phyloP scores from a whole-genome alignment of 129 eudicot species.

The sunflower (Helianthus annuus) region HanXRQr2.0-SUNRISE NC_035440.2:40848903-40849402 shows the following conservation, averaged over 20 bases:
- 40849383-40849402: constrained; percentile 88
- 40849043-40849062: constrained; percentile 87
- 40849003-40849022: constrained; percentile 1
- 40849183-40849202: neutral
- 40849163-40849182: neutral
- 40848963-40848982: neutral
- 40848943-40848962: neutral
- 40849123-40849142: neutral
- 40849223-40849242: constrained; percentile 88
- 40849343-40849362: constrained; percentile 71
- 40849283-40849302: neutral
- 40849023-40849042: constrained; percentile 89
- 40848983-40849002: neutral
- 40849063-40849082: constrained; percentile 84
- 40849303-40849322: neutral
- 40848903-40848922: constrained; percentile 69
- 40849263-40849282: constrained; percentile 51
- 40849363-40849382: constrained; percentile 96
- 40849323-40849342: neutral
- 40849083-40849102: constrained; percentile 85
- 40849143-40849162: neutral
- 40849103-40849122: constrained; percentile 86
- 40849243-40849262: constrained; percentile 91
- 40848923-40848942: neutral
- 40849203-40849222: constrained; percentile 92